Base-by-base conservation (phyloP, 2,329 filamentous ascomycete species). In the Aspergillus ruber region DNA sequence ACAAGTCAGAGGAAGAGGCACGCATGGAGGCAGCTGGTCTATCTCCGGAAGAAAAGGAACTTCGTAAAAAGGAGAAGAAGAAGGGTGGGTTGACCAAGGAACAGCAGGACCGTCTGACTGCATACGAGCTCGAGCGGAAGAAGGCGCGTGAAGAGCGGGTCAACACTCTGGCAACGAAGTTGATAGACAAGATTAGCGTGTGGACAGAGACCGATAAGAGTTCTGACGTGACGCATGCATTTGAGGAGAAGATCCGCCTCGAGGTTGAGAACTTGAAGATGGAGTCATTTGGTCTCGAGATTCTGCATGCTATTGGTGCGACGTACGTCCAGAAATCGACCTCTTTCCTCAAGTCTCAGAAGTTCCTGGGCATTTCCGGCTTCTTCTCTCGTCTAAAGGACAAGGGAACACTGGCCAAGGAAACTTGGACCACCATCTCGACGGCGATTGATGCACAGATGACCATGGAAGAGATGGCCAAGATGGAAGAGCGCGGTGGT, bases 221-320 rank as follows among this genome's bases (percentile, higher is more conserved):
- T 41, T 52, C 71, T 12, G 90, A 95, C 58, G 88, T 96, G 50
- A 97, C 91, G 29, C 75, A 74, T 49, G 88, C 93, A 0, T 98
- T 97, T 75, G 85, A 90, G 67, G 88, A 91, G 66, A 96, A 98
- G 80, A 96, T 88, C 57, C 82, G 85, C 36, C 82, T 97, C 36
- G 93, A 98, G 72, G 88, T 95, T 21, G 93, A 98, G 74, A 95
- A 97, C 65, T 77, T 98, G 59, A 98, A 97, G 78, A 98, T 98
- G 89, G 93, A 98, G 73, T 94, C 88, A 0, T 98, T 98, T 60
- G 93, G 93, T 44, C 78, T 98, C 38, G 93, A 98, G 59, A 97
- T 97, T 58, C 77, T 96, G 43, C 91, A 97, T 68, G 90, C 93
- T 41, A 94, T 98, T 60, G 93, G 93, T 13, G 79, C 86, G 57